Conservation (phyloP, 768 basidiomycete species). For the Leucocoprinus birnbaumii region DNA sequence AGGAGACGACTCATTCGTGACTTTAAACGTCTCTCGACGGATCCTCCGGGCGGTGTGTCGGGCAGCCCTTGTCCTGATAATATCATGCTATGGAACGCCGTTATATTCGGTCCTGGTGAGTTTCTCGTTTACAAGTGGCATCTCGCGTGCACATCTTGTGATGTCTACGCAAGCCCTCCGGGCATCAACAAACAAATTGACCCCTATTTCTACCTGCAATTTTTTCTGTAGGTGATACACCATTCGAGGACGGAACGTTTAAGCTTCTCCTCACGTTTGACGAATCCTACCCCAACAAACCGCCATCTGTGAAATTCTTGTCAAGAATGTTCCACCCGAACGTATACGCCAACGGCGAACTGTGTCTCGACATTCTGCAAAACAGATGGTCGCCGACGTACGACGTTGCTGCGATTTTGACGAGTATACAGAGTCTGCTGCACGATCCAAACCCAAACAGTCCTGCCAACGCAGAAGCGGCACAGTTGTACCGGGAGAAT, state of each 20-base stretch:
- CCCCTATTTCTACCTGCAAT: background rate
- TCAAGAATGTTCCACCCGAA: conserved; percentile 99
- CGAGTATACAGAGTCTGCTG: conserved; percentile 90
- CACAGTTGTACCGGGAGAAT: conserved; percentile 93
- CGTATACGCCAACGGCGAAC: conserved; percentile 97
- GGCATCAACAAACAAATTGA: too few species aligned
- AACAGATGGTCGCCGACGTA: conserved; percentile 99
- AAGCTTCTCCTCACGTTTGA: conserved; percentile 94
- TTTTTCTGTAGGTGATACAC: conserved; percentile 77
- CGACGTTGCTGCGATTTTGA: conserved; percentile 97
- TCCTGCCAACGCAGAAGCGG: conserved; percentile 98
- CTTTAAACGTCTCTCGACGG: conserved; percentile 92
- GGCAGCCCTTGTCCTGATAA: conserved; percentile 98
- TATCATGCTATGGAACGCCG: conserved; percentile 99
- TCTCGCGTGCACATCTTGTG: background rate
- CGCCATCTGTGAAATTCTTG: conserved; percentile 95
- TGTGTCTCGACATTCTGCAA: conserved; percentile 97
- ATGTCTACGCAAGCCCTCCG: conserved; percentile 1
- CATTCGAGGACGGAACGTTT: conserved; percentile 99
- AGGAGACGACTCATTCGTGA: conserved; percentile 95
- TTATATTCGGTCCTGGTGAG: conserved; percentile 97
- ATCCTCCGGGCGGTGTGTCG: conserved; percentile 94
- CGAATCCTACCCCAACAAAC: conserved; percentile 98
- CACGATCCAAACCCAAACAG: conserved; percentile 99
- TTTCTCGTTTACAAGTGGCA: conserved; percentile 8